Evolutionary conservation across 768 basidiomycete genomes (phyloP), one percentile per base, ranked within the genome.

Genomic region (Guyanaporus albipodus): DNA sequence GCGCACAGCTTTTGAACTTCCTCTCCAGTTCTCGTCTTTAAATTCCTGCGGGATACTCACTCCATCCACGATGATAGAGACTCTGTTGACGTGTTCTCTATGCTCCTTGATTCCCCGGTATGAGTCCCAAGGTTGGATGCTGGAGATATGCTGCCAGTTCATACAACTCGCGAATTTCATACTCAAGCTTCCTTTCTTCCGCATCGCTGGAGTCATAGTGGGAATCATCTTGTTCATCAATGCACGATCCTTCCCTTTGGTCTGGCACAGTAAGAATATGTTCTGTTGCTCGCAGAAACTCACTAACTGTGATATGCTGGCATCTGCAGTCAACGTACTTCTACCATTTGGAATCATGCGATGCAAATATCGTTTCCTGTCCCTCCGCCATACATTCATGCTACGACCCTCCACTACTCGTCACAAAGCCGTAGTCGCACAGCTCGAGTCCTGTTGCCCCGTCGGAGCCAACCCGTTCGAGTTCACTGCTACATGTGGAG

Each of bases 391-490:
- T 22, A 18, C 6, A 11, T 2, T 55, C 42, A 45, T 32, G 27
- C 18, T 55, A 4, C 44, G 48, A 18, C 54, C 52, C 9, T 23
- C 47, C 1, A 24, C 44, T 8, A 39, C 47, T 22, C 47, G 54
- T 46, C 54, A 55, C 44, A 26, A 38, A 24, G n/a, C 29, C 1
- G 41, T 54, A n/a, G 34, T 54, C 24, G 24, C 21, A 22, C 41
- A 46, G 21, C 48, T 56, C 17, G 55, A 56, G 41, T 52, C 44
- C 6, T 17, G 24, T 18, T 56, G 55, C 10, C 55, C 55, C 4
- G 42, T 56, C 9, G 56, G 55, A 3, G 45, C 38, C 26, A 23
- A 57, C 42, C 56, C 56, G 15, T 57, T 57, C 17, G 27, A 53
- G 8, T 51, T 58, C 31, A 37, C 22, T 5, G 21, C 35, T 14